Conservation (phyloP, 179 eudicot species). For the Silene vulgaris region DNA sequence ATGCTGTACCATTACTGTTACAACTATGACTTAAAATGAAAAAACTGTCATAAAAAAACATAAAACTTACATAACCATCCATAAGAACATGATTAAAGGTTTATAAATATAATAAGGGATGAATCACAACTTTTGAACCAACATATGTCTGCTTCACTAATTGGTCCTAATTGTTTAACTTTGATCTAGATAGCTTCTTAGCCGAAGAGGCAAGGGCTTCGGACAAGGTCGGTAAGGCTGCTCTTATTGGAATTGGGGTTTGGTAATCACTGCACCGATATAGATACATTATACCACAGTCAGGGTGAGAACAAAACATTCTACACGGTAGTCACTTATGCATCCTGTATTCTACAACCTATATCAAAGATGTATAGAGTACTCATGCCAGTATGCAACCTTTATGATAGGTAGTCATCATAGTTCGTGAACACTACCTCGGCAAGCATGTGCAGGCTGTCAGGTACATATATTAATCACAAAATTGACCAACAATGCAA, state of each 20-base stretch:
- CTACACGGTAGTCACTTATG: too few species aligned
- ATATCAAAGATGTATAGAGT: neutral
- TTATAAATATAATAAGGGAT: neutral
- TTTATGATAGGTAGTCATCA: neutral
- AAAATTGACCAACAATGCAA: conserved; percentile 14
- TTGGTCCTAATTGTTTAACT: neutral
- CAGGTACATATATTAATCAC: neutral
- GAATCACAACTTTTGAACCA: neutral
- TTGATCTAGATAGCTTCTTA: too few species aligned
- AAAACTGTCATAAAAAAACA: neutral
- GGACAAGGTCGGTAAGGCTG: too few species aligned
- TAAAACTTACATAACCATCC: neutral
- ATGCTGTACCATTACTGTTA: too few species aligned
- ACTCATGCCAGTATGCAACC: neutral
- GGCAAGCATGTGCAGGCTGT: conserved; percentile 9
- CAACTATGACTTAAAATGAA: neutral
- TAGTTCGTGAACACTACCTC: neutral
- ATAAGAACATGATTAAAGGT: neutral
- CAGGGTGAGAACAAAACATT: too few species aligned
- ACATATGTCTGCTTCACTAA: neutral
- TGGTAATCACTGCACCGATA: too few species aligned
- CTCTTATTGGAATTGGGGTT: too few species aligned
- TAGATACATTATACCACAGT: too few species aligned
- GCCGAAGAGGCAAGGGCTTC: too few species aligned
- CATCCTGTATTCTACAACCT: neutral